These are phyloP conservation scores for Botrytis medusae DNA, from an alignment of 2,329 filamentous ascomycete species.

Conservation along the genomic window DNA sequence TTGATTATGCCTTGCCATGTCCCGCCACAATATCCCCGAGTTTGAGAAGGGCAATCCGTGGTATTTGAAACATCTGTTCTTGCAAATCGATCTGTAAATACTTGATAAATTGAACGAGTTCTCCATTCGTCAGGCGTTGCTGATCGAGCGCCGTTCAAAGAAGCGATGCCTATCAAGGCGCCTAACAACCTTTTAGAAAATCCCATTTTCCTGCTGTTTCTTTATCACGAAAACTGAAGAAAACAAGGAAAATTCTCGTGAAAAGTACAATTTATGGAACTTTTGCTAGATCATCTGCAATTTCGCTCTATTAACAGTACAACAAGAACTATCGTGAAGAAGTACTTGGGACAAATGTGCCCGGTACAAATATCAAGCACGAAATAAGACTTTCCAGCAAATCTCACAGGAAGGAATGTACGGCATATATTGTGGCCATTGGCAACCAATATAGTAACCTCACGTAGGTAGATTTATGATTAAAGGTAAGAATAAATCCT, in stretches of 20 bases:
- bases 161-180: not conserved
- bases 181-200: not conserved
- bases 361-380: not conserved
- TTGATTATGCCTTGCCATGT: conserved; percentile 46
- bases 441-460: not conserved
- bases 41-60: conserved; percentile 29
- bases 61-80: conserved; percentile 42
- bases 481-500: not conserved
- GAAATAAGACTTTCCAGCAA: not conserved
- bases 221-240: not conserved
- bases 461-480: no score
- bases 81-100: conserved; percentile 43
- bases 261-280: rapidly evolving
- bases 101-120: conserved; percentile 19
- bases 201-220: not conserved
- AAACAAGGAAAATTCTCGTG: not conserved
- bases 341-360: not conserved
- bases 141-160: not conserved
- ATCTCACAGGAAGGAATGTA: not conserved
- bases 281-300: not conserved
- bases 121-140: conserved; percentile 16
- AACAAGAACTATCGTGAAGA: not conserved
- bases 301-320: no score
- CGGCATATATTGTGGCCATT: not conserved
- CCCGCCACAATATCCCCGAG: conserved; percentile 48